A percentile compares a stretch with the other conserved stretches of the same genome.
Evolutionary conservation across 768 basidiomycete genomes (phyloP).

Genomic region (Cubamyces sp.): DNA sequence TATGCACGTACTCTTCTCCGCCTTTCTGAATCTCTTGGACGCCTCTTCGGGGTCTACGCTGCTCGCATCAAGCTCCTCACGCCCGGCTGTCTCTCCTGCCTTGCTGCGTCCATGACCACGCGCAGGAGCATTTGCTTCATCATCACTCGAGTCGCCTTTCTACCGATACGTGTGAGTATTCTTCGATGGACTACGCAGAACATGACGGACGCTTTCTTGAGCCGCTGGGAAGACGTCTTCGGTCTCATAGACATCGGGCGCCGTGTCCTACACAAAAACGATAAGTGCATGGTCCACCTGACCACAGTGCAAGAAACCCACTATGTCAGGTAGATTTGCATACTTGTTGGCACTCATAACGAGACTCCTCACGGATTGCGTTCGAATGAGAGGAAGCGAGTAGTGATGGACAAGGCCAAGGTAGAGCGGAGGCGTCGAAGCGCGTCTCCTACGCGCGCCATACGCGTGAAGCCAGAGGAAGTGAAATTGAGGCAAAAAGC

Average conservation of each 20-base stretch:
- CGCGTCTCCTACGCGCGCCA: not conserved
- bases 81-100: slow-evolving; percentile 44
- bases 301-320: slow-evolving; percentile 42
- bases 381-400: too few relatives aligned
- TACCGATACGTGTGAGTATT: slow-evolving; percentile 31
- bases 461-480: not conserved
- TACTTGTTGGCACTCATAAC: slow-evolving; percentile 64
- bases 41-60: slow-evolving; percentile 68
- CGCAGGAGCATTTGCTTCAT: slow-evolving; percentile 54
- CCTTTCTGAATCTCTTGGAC: slow-evolving; percentile 67
- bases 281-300: not conserved
- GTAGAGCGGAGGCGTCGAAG: too few relatives aligned
- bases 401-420: not conserved
- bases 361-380: not conserved
- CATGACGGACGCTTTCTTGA: slow-evolving; percentile 51
- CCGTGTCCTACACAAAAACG: slow-evolving; percentile 67
- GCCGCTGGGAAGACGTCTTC: slow-evolving; percentile 70
- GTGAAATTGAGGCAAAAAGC: slow-evolving; percentile 37
- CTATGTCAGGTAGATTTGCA: slow-evolving; percentile 90
- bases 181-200: not conserved
- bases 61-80: slow-evolving; percentile 73
- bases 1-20: slow-evolving; percentile 52
- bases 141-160: slow-evolving; percentile 70
- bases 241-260: slow-evolving; percentile 91
- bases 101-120: slow-evolving; percentile 43